Conservation (phyloP, 768 basidiomycete genomes). For the Kwoniella sp. region DNA sequence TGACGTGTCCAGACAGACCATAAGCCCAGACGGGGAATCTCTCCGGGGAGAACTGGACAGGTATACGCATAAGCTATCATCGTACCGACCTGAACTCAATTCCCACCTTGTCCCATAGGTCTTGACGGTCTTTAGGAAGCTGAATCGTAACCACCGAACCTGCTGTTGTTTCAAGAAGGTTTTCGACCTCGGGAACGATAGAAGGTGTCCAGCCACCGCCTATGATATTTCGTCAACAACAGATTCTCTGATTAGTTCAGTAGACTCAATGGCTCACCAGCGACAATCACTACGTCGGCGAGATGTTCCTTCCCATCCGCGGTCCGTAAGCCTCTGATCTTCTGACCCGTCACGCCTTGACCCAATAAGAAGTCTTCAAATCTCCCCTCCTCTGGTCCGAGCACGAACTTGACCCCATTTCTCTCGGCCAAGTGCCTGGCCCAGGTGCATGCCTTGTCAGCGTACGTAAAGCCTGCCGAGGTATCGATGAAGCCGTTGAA, state of each 20-base stretch:
- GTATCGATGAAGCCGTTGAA: slow-evolving; percentile 36
- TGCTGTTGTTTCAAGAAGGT: slow-evolving; percentile 35
- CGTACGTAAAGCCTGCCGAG: slow-evolving; percentile 34
- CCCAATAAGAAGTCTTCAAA: slow-evolving; percentile 25
- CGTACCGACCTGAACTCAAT: background rate
- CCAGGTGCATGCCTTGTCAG: slow-evolving; percentile 40
- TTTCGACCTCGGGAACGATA: slow-evolving; percentile 26
- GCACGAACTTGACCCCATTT: slow-evolving; percentile 34
- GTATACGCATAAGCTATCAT: background rate
- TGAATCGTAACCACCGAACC: slow-evolving; percentile 31
- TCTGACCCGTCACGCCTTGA: background rate
- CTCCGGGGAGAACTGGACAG: slow-evolving; percentile 31
- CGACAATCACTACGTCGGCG: slow-evolving; percentile 33
- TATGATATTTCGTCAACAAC: background rate
- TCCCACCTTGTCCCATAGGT: slow-evolving; percentile 31
- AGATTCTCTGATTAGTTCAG: background rate
- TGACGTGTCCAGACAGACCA: slow-evolving; percentile 34
- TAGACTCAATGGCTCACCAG: slow-evolving; percentile 26
- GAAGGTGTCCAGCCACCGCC: slow-evolving; percentile 41
- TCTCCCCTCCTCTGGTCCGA: slow-evolving; percentile 24
- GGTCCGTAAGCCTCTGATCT: slow-evolving; percentile 27
- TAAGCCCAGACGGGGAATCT: slow-evolving; percentile 37
- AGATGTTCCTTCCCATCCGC: slow-evolving; percentile 31
- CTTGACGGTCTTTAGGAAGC: slow-evolving; percentile 32
- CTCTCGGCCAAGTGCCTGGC: slow-evolving; percentile 30